Evolutionary conservation across 2,329 filamentous ascomycete species (phyloP), one percentile per base, ranked within the genome.

Genomic region (Colletotrichum caudatum): DNA sequence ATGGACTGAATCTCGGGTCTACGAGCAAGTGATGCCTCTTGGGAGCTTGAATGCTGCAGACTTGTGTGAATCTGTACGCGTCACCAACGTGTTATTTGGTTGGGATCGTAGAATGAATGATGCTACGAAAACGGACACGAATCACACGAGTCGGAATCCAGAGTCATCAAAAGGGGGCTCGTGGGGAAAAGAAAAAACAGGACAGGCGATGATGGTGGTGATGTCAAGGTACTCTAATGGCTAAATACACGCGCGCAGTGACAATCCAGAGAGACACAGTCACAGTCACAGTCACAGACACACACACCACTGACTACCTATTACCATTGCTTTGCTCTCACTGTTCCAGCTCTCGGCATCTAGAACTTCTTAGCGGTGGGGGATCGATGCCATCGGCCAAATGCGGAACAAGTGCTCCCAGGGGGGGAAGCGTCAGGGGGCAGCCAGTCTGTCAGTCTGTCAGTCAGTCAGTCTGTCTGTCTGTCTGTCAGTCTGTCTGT

Each of bases 201-300:
- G 3, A 20, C 2, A 44, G 16, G 41, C 41, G 41, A 33, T 5
- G 12, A 54, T 60, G 57, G 59, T 71, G 65, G 62, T 71, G 65
- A 70, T 70, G 63, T 70, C 65, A 20, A 71, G 51, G 69, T 68
- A 69, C 46, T 56, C 44, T 14, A 16, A 29, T 46, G 59, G 65
- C 59, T 48, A 64, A 64, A 39, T 33, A 54, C 33, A 20, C 48
- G 58, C 37, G 29, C 5, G 14, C 20, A 64, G 62, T 65, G 39
- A 56, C 37, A 65, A 54, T n/a, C 35, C 3, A 37, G 11, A 20
- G 46, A 35, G 33, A 26, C 5, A 48, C 20, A 20, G 20, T n/a
- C 23, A 26, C 20, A 37, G 12, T 16, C 39, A 50, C 18, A 26
- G 14, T 29, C 26, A 29, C 16, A 50, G 8, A 48, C 9, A 23